Conservation (phyloP, 139 green algal genomes). For the Closterium sp. region DNA sequence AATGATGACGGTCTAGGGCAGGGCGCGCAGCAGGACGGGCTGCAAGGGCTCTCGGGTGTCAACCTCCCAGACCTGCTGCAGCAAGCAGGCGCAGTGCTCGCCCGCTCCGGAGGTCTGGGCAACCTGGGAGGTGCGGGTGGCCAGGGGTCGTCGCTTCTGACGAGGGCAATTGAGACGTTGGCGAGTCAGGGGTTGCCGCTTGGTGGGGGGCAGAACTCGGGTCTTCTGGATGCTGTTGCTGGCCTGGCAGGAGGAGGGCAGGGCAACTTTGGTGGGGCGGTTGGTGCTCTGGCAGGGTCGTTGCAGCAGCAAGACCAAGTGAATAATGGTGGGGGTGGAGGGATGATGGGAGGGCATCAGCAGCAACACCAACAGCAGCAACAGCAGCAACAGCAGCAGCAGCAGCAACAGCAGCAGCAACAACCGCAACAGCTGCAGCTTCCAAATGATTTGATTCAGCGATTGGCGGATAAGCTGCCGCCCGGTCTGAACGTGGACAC, state of each 20-base stretch:
- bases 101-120: not conserved
- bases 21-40: not conserved
- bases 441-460: not conserved
- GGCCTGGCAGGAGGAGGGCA: not conserved
- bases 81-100: not conserved
- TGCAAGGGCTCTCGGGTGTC: not conserved
- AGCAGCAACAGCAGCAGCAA: no score
- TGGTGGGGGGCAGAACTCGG: not conserved
- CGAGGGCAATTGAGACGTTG: not conserved
- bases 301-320: not conserved
- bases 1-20: not conserved
- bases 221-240: not conserved
- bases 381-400: not conserved
- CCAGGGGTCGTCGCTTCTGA: not conserved
- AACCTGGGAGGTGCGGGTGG: not conserved
- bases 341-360: not conserved
- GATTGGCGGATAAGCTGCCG: not conserved
- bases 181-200: not conserved
- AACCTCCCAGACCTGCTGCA: not conserved
- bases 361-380: not conserved
- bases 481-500: not conserved
- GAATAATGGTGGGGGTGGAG: no score
- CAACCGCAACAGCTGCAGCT: not conserved
- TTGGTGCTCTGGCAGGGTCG: not conserved
- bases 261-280: not conserved